These are phyloP conservation scores for Lablab purpureus DNA, from an alignment of 306 rosid species.

Conservation along the genomic window DNA sequence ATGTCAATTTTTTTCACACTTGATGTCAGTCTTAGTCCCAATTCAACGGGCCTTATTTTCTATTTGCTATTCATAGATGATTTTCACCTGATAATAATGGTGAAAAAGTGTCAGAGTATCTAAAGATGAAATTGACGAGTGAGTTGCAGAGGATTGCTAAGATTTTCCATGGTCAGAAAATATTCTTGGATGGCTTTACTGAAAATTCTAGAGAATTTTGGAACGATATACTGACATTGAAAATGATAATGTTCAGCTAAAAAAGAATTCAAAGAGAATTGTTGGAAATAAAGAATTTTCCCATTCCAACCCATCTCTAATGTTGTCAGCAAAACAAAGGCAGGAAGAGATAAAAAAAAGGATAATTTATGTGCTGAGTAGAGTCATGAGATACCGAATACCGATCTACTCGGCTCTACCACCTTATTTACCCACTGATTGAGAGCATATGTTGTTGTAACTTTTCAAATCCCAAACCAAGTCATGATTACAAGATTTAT, in stretches of 20 bases:
- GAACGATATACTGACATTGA: background rate
- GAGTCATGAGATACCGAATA: background rate
- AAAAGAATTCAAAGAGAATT: background rate
- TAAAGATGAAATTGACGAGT: background rate
- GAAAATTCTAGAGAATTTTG: constrained; percentile 5
- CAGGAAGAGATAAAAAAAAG: background rate
- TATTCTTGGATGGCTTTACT: background rate
- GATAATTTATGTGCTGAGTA: background rate
- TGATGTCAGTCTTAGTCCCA: background rate
- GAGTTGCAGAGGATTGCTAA: background rate
- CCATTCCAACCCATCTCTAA: background rate
- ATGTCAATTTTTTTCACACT: background rate
- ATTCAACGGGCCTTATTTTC: background rate
- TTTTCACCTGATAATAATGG: background rate
- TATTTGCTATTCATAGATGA: background rate
- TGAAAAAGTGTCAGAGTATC: background rate
- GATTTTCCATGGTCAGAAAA: constrained; percentile 1
- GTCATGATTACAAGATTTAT: background rate
- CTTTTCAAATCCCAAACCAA: background rate
- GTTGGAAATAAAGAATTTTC: background rate
- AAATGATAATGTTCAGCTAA: background rate
- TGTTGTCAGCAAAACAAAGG: background rate
- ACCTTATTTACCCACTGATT: constrained; percentile 1
- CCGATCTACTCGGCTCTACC: constrained; percentile 10
- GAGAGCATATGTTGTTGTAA: constrained; percentile 26